Conservation (phyloP, 2,329 filamentous ascomycete genomes). For the Orbilia javanica region DNA sequence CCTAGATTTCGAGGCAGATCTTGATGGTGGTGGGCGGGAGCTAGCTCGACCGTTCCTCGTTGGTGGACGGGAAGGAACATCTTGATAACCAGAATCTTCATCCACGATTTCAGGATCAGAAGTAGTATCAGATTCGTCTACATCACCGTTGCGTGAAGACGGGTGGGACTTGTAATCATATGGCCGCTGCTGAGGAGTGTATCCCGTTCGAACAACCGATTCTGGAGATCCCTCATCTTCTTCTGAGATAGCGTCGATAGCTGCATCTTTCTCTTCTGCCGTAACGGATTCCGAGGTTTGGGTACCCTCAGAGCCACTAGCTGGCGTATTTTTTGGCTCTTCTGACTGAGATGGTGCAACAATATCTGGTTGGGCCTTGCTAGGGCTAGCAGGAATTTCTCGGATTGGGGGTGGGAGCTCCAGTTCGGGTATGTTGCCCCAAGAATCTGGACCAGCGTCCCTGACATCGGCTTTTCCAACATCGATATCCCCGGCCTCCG, state of each 20-base stretch:
- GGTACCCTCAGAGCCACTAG: no score
- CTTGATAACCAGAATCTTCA: background rate
- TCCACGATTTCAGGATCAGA: constrained; percentile 8
- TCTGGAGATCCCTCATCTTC: background rate
- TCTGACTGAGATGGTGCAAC: background rate
- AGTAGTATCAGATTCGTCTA: background rate
- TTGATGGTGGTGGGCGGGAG: constrained; percentile 32
- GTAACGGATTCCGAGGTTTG: background rate
- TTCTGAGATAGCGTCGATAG: background rate
- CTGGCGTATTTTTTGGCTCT: no score
- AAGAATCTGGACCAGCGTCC: constrained; percentile 42
- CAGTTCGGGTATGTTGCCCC: constrained; percentile 41
- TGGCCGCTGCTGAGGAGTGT: constrained; percentile 38
- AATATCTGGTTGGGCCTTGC: constrained; percentile 17
- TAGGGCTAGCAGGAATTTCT: constrained; percentile 51
- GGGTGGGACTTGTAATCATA: constrained; percentile 33
- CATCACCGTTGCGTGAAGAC: constrained; percentile 16
- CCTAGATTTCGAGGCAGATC: constrained; percentile 17
- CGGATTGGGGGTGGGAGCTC: constrained; percentile 42
- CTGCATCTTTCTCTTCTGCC: background rate
- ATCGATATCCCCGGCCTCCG: constrained; percentile 53
- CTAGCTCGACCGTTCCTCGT: constrained; percentile 34
- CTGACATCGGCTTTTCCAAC: constrained; percentile 37
- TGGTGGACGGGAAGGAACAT: constrained; percentile 13
- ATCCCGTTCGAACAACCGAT: constrained; percentile 19